These are phyloP conservation scores for Fusarium nelsonii DNA, from an alignment of 2,329 filamentous ascomycete genomes.

Conservation along the genomic window DNA sequence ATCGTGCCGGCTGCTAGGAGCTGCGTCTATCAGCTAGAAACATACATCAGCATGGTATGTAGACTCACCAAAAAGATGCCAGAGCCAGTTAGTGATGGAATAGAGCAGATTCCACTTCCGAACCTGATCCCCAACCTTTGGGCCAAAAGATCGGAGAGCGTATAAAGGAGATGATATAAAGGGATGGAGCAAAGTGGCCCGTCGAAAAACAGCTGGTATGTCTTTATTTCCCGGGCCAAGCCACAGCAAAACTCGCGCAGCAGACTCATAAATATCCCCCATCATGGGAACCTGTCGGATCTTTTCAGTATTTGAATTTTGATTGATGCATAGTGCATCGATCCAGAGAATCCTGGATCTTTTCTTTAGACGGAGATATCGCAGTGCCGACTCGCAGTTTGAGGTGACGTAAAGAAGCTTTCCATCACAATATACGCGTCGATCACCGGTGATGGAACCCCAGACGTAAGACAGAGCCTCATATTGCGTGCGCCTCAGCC, in stretches of 20 bases:
- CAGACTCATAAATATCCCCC: constrained; percentile 43
- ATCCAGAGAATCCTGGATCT: constrained; percentile 40
- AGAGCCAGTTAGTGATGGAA: constrained; percentile 26
- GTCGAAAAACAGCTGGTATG: constrained; percentile 19
- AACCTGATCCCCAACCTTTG: constrained; percentile 27
- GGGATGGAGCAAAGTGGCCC: constrained; percentile 53
- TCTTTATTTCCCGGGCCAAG: constrained; percentile 35
- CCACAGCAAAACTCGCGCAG: constrained; percentile 43
- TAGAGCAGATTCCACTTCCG: constrained; percentile 35
- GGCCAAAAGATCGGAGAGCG: constrained; percentile 23
- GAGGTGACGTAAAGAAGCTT: constrained; percentile 24
- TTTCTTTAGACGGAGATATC: constrained; percentile 22
- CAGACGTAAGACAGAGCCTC: constrained; percentile 43
- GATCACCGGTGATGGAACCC: constrained; percentile 28
- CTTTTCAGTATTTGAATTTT: constrained; percentile 35
- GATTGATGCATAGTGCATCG: constrained; percentile 46
- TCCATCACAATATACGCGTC: constrained; percentile 29
- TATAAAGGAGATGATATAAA: constrained; percentile 32
- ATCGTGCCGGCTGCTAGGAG: constrained; percentile 15
- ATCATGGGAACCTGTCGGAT: constrained; percentile 42
- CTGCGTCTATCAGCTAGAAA: not conserved
- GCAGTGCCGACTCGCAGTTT: constrained; percentile 36
- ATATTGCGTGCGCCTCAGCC: constrained; percentile 10
- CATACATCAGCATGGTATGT: not conserved
- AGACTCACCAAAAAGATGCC: constrained; percentile 20